phyloP scores from a whole-genome alignment of 2,329 filamentous ascomycete genomes.

The Colletotrichum trifolii region DNA sequence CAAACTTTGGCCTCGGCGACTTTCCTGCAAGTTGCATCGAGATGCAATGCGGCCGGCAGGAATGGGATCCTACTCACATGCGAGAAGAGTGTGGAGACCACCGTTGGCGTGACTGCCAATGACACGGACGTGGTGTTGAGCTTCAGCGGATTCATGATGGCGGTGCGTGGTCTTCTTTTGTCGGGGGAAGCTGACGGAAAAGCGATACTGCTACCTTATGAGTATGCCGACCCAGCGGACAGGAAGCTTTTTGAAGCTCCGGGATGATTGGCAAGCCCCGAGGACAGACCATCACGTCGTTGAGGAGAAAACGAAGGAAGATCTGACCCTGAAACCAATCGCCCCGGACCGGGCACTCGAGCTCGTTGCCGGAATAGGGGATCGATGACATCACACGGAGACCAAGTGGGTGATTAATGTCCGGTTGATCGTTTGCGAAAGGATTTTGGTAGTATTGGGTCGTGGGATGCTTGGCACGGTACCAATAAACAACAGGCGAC shows the following conservation, averaged over 20 bases:
- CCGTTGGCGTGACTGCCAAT: slow-evolving; percentile 86
- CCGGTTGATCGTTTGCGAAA: slow-evolving; percentile 8
- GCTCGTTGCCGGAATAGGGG: slow-evolving; percentile 33
- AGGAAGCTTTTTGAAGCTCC: slow-evolving; percentile 27
- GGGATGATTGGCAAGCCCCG: slow-evolving; percentile 5
- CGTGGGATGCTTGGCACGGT: background rate
- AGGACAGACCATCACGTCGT: slow-evolving; percentile 31
- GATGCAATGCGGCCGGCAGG: slow-evolving; percentile 4
- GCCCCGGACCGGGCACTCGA: background rate
- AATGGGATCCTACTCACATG: slow-evolving; percentile 69
- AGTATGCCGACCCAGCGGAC: slow-evolving; percentile 4
- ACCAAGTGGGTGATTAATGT: slow-evolving; percentile 31
- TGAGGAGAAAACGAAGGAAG: slow-evolving; percentile 21
- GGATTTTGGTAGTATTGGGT: background rate
- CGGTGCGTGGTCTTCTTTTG: background rate
- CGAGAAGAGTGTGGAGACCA: slow-evolving; percentile 85
- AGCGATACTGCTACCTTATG: background rate
- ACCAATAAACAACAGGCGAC: background rate
- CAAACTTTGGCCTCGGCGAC: background rate
- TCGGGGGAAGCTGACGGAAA: background rate
- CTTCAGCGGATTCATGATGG: slow-evolving; percentile 56
- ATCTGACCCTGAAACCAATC: slow-evolving; percentile 21
- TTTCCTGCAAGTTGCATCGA: slow-evolving; percentile 6
- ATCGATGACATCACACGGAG: slow-evolving; percentile 34
- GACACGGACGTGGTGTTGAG: slow-evolving; percentile 86